Base-by-base conservation (phyloP, 495 filamentous ascomycete species). In the Aspergillus biplanus region DNA sequence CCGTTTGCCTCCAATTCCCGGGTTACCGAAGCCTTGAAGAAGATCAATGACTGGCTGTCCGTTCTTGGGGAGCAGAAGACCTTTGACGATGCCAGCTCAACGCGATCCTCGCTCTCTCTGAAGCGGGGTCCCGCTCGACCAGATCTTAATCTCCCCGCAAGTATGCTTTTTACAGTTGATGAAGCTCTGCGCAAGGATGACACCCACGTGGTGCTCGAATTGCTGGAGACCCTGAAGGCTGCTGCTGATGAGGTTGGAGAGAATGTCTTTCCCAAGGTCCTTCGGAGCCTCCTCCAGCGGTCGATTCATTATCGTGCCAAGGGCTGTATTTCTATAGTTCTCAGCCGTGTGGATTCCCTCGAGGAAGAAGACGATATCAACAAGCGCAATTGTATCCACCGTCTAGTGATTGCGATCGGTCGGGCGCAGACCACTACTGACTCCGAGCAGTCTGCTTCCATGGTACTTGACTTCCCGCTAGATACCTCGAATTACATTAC, bases 301-400 rank as follows among this genome's bases (percentile, higher is more conserved):
- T 83, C 90, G 1, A 93, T 97, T 56, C 87, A 90, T 6, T 87
- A 86, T 63, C 85, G 85, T 54, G 83, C 92, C 3, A 87, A 82
- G 63, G 68, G 73, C 15, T 93, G 86, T 65, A 88, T 97, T 61
- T 75, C 82, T n/a, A 79, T 81, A 46, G 82, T 97, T 1, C 73
- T 99, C 7, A 78, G 78, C 6, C 78, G 85, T 16, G 83, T 93
- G 35, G 83, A 85, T 6, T 85, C 83, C 4, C 80, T 98, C 3
- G 87, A 96, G 52, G 92, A 97, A 67, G 86, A 91, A 3, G 89
- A 94, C 68, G 95, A 97, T 74, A 90, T 98, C 65, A 96, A 97
- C 73, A 88, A 89, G 66, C 90, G 94, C 9, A 99, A 97, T 69
- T 93, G 92, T 68, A 85, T 99, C 27, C 95, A 99, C 71, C 87